Evolutionary conservation across 495 filamentous ascomycete species (phyloP), one percentile per base, ranked within the genome.

Genomic region (Cairneyella variabilis): DNA sequence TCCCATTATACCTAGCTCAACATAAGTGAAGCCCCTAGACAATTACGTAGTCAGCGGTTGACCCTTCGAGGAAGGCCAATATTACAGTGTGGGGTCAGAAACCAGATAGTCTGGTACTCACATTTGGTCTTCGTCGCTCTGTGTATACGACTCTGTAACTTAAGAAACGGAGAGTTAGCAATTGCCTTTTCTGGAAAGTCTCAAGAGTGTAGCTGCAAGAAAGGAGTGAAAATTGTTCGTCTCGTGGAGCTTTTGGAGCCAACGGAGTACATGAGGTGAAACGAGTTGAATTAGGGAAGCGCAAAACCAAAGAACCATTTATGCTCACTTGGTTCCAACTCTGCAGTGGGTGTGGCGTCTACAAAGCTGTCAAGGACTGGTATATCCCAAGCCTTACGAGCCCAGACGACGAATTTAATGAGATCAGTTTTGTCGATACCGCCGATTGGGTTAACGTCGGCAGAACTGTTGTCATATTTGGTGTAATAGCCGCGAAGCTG

Each of bases 241-340:
- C 28, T 32, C 6, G 28, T 6, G 14, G 28, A 32, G 28, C 14
- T 6, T 32, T 32, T 8, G 11, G 37, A 9, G 7, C 37, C 10
- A 16, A 40, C 6, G 37, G 5, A 14, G 6, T 20, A 40, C 8
- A 16, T n/a, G 37, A 20, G 17, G 37, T 40, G 5, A 16, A 6
- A 6, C 16, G 10, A 17, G 37, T n/a, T 8, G 17, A 6, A 17
- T 5, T 40, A 5, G 11, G 11, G 37, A 40, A 40, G 6, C 5
- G 37, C 11, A 40, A 40, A 20, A 17, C 10, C 6, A 9, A 14
- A 8, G 6, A n/a, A 6, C 7, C 37, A 14, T 40, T 69, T 71
- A 0, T 78, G 67, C 1, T 88, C 88, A 23, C 90, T 83, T 11
- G 91, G 91, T 58, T 91, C 86, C 0, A 95, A 76, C 65, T 96